Evolutionary conservation across 2,329 filamentous ascomycete genomes (phyloP), one percentile per base, ranked within the genome.

Genomic region (Akanthomyces dipterigenus): DNA sequence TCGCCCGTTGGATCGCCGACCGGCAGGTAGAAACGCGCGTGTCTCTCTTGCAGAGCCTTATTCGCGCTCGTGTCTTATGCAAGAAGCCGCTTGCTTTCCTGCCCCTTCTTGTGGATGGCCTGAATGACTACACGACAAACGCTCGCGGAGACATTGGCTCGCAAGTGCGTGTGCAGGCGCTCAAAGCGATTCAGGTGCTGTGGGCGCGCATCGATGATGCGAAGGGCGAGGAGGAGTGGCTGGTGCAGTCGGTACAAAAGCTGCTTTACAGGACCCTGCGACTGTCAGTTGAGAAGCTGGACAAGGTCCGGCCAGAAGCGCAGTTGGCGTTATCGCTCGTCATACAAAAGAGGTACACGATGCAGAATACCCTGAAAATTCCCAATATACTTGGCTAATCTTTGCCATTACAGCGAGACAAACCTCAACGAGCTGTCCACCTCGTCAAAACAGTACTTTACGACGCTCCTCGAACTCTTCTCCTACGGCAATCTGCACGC

Each of bases 51-150:
- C 78, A 82, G 62, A 82, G 81, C 55, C 72, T 88, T 31, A 72
- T 77, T 1, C 75, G 75, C 38, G 81, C 78, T 61, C 73, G 73
- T 6, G 70, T 82, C 5, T 70, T 85, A 4, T 71, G 68, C 42
- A 69, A 76, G 31, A 74, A 77, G 46, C 70, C 75, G 3, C 64
- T 67, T 5, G 66, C 68, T 3, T 81, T 86, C 62, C 63, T 82
- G 1, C 67, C 69, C 0, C 64, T 85, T 1, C 72, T 88, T 9
- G 69, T 73, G 0, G 81, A 82, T 45, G 85, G 88, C 0, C 75
- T 99, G 31, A 88, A 93, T 65, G 93, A 99, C 71, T 98, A 98
- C 70, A 96, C 91, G 0, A 93, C 91, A 3, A 93, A 91, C 66
- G 88, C 93, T 16, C 82, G 92, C 61, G 95, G 95, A 18, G 95